A percentile compares a stretch with the other conserved stretches of the same genome.
phyloP scores from a whole-genome alignment of 176 grass and related monocot species.

The Oryza coarctata region DNA sequence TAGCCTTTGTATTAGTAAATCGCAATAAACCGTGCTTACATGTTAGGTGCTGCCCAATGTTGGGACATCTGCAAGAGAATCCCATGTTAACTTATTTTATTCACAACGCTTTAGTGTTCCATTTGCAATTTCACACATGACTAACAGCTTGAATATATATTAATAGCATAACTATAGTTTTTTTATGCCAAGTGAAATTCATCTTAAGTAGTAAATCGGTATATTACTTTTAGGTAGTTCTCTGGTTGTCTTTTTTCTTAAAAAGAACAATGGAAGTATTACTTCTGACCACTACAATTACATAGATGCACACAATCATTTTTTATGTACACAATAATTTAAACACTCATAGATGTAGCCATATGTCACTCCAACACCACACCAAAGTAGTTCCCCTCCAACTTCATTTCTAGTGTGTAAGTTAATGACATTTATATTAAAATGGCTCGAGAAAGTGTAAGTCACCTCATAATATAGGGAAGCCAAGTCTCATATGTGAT shows the following conservation, averaged over 20 bases:
- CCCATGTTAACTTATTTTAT: neutral
- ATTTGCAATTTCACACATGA: neutral
- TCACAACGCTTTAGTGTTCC: neutral
- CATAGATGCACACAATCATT: too few relatives aligned
- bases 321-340: too few relatives aligned
- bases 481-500: neutral
- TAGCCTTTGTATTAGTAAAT: neutral
- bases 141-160: neutral
- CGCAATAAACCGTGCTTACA: neutral
- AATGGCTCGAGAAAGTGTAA: neutral
- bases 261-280: too few relatives aligned
- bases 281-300: too few relatives aligned
- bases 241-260: neutral
- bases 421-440: neutral
- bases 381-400: too few relatives aligned
- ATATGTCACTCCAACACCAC: too few relatives aligned
- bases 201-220: neutral
- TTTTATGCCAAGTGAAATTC: too few relatives aligned
- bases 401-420: too few relatives aligned
- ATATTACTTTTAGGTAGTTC: neutral
- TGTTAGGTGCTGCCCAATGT: slow-evolving; percentile 12
- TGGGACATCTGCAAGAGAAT: slow-evolving; percentile 11
- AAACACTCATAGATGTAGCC: too few relatives aligned
- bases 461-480: neutral
- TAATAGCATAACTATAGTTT: neutral